phyloP scores from a whole-genome alignment of 164 flowering plant species.

The grape (Vitis vinifera) region ASM3070453v1 NC_081816.1:5527001-5527500 shows the following conservation, averaged over 20 bases:
- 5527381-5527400: neutral
- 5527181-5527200: slow-evolving; percentile 27
- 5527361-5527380: neutral
- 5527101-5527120: slow-evolving; percentile 14
- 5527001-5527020: slow-evolving; percentile 17
- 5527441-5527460: too few relatives aligned
- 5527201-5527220: slow-evolving; percentile 30
- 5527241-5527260: slow-evolving; percentile 14
- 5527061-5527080: slow-evolving; percentile 1
- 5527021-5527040: slow-evolving; percentile 3
- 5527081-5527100: slow-evolving; percentile 22
- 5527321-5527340: neutral
- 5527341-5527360: neutral
- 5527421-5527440: too few relatives aligned
- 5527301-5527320: slow-evolving; percentile 1
- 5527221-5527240: slow-evolving; percentile 18
- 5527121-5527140: slow-evolving; percentile 38
- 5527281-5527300: slow-evolving; percentile 3
- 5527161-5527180: slow-evolving; percentile 7
- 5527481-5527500: neutral
- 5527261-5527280: slow-evolving; percentile 8
- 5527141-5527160: slow-evolving; percentile 11
- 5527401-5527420: neutral
- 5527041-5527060: slow-evolving; percentile 18
- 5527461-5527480: neutral